Evolutionary conservation across 2,329 filamentous ascomycete genomes (phyloP).

Genomic region (Trichoderma breve): DNA sequence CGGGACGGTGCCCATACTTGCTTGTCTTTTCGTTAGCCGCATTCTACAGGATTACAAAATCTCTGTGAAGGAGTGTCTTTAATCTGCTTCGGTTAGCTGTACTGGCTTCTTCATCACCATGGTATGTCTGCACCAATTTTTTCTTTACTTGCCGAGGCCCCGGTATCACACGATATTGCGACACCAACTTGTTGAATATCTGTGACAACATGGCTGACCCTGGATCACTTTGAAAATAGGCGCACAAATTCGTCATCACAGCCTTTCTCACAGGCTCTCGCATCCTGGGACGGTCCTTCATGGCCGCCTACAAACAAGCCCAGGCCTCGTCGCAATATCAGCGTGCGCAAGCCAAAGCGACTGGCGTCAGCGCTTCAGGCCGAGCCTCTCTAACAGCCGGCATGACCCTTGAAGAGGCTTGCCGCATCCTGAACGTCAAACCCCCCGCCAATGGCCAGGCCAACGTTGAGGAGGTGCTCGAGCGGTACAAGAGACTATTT

Average conservation of each 20-base stretch:
- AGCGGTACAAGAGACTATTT: conserved; percentile 91
- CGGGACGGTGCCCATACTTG: not conserved
- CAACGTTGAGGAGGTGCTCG: conserved; percentile 75
- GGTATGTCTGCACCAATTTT: not conserved
- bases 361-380: conserved; percentile 52
- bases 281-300: conserved; percentile 88
- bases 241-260: conserved; percentile 84
- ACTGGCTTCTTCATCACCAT: conserved; percentile 12
- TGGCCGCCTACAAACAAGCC: conserved; percentile 94
- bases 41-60: not conserved
- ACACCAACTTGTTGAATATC: not conserved
- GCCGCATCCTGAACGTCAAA: conserved; percentile 94
- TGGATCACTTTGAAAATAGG: conserved; percentile 49
- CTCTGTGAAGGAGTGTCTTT: not conserved
- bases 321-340: conserved; percentile 81
- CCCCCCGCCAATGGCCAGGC: conserved; percentile 71
- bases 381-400: conserved; percentile 61
- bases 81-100: not conserved
- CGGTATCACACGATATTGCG: not conserved
- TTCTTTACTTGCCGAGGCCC: conserved; percentile 5
- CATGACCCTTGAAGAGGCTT: conserved; percentile 93
- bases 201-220: not conserved
- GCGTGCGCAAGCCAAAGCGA: conserved; percentile 63
- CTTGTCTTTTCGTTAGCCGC: not conserved
- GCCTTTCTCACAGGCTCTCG: conserved; percentile 87